A percentile compares a stretch with the other conserved stretches of the same genome.
These are phyloP conservation scores for Violaceomyces palustris DNA, from an alignment of 1,284 basidiomycete species.

Conservation along the genomic window DNA sequence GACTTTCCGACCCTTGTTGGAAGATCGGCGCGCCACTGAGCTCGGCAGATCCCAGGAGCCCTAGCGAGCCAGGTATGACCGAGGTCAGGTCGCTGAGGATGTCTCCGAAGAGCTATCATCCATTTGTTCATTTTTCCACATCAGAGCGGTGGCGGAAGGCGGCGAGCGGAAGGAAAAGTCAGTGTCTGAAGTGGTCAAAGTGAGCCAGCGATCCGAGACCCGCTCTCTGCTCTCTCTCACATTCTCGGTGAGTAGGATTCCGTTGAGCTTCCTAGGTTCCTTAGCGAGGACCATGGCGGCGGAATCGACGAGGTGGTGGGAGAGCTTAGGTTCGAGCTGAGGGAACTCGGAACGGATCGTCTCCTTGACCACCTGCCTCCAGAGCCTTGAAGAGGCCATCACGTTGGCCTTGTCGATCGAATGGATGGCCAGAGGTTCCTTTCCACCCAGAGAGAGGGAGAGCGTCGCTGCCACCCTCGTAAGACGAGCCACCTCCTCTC, in stretches of 20 bases:
- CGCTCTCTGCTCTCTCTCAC: conserved; percentile 59
- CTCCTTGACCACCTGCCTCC: conserved; percentile 64
- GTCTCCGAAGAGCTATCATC: conserved; percentile 29
- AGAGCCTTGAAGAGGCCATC: conserved; percentile 83
- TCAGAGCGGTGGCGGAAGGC: too few species aligned
- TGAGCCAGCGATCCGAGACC: conserved; percentile 90
- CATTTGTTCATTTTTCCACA: too few species aligned
- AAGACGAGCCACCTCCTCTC: conserved; percentile 83
- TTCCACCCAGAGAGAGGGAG: conserved; percentile 71
- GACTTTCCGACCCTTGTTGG: background rate
- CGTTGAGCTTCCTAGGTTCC: conserved; percentile 87
- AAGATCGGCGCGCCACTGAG: conserved; percentile 88
- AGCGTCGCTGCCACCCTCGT: conserved; percentile 76
- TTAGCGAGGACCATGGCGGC: conserved; percentile 92
- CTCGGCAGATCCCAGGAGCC: conserved; percentile 92
- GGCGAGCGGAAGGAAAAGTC: too few species aligned
- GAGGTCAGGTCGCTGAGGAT: conserved; percentile 27
- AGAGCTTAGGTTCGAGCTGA: conserved; percentile 24
- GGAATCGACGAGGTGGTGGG: conserved; percentile 81
- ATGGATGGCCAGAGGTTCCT: conserved; percentile 81
- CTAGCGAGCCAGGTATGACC: conserved; percentile 52
- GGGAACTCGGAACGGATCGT: conserved; percentile 37
- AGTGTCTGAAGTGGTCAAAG: too few species aligned
- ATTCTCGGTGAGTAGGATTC: conserved; percentile 59
- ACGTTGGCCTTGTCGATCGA: conserved; percentile 99